Evolutionary conservation across 1,284 basidiomycete genomes (phyloP).

Genomic region (Cutaneotrichosporon spelunceum): DNA sequence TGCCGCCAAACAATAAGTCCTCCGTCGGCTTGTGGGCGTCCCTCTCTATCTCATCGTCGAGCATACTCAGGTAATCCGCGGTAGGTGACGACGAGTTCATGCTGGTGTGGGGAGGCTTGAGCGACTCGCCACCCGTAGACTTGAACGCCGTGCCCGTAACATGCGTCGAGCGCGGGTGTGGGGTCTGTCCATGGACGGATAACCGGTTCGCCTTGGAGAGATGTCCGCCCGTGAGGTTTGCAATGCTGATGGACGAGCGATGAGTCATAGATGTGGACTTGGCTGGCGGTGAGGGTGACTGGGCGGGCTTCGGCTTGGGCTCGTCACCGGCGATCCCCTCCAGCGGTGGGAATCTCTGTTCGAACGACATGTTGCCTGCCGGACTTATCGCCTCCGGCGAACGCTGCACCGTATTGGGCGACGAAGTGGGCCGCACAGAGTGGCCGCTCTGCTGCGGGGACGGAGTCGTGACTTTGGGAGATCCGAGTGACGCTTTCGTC

Average conservation of each 20-base stretch:
- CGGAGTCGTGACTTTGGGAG: neutral
- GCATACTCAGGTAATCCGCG: conserved; percentile 18
- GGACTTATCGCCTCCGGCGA: conserved; percentile 24
- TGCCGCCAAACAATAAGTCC: conserved; percentile 20
- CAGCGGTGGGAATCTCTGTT: conserved; percentile 47
- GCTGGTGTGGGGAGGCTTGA: conserved; percentile 2
- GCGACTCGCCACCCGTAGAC: conserved; percentile 20
- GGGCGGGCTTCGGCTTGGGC: neutral
- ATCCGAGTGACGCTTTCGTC: neutral
- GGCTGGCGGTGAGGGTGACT: conserved; percentile 4
- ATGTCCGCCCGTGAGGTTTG: conserved; percentile 44
- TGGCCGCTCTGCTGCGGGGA: conserved; percentile 4
- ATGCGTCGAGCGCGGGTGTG: conserved; percentile 46
- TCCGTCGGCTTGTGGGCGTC: neutral
- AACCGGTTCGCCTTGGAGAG: conserved; percentile 10
- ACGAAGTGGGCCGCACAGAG: neutral
- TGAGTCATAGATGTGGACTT: conserved; percentile 10
- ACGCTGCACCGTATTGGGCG: conserved; percentile 13
- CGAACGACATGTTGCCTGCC: conserved; percentile 39
- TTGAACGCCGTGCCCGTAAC: conserved; percentile 52
- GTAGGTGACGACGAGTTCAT: conserved; percentile 13
- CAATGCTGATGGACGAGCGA: conserved; percentile 32
- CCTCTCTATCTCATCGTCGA: conserved; percentile 16
- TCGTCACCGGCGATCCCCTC: conserved; percentile 30
- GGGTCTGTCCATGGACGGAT: conserved; percentile 2